Base-by-base conservation (phyloP, 768 basidiomycete species). In the Sarcomyxa edulis region DNA sequence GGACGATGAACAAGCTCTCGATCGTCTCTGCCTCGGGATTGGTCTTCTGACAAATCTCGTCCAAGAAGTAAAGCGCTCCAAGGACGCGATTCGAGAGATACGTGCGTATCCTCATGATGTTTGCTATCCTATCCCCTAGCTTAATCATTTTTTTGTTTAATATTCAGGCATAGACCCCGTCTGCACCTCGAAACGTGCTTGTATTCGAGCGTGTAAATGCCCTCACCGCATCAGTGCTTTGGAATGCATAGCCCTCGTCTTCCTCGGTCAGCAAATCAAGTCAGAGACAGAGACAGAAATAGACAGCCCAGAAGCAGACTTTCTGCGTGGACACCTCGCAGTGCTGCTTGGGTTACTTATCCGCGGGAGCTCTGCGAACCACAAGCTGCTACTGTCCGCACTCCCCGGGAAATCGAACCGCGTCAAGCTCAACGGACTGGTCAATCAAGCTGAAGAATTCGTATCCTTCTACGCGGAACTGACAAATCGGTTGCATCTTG, bases 1-100 rank as follows among this genome's bases (percentile, higher is more conserved):
- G n/a, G 56, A 61, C 16, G 43, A 48, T 11, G 61, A 68, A 4
- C 65, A 72, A 26, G 60, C 70, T 3, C 64, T 85, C n/a, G 89
- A 91, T 52, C 67, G 72, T 23, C 62, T 88, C 4, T 90, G 86
- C 54, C 77, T 91, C 19, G 72, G 79, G 5, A 69, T 91, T 5
- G 88, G 81, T 1, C 61, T 90, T 7, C 61, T 90, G 27, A 86
- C 85, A 37, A 90, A 89, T 55, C 62, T 90, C 29, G 76, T 86
- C 0, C 83, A 88, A 50, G 63, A 62, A 5, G 61, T 69, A n/a
- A 65, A 69, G 0, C 62, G 58, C n/a, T 68, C 71, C 7, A 75
- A 74, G 30, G 54, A 66, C 25, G 48, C 62, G 2, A 54, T 77
- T 7, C 66, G 71, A 28, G 62, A 66, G 9, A 71, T 64, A 26